Conservation (phyloP, 768 basidiomycete species). For the Chalciporus sphaerocephalus region DNA sequence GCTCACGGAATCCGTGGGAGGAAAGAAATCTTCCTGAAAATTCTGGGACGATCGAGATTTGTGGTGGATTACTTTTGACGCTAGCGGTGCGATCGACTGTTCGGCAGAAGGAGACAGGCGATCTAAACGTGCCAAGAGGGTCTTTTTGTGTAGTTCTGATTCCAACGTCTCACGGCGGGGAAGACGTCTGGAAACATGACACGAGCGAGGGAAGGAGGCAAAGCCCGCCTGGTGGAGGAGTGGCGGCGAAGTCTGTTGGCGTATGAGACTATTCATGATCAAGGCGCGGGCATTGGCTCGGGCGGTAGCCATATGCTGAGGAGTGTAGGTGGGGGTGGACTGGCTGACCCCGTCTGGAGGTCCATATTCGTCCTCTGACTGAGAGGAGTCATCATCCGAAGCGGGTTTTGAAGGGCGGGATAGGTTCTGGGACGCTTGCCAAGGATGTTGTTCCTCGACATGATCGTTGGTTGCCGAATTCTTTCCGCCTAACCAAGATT, state of each 20-base stretch:
- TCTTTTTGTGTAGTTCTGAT: constrained; percentile 46
- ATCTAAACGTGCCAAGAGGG: constrained; percentile 45
- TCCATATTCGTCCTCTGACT: constrained; percentile 35
- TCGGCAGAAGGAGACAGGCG: constrained; percentile 40
- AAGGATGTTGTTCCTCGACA: constrained; percentile 25
- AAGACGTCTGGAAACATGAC: constrained; percentile 38
- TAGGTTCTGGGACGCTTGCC: constrained; percentile 28
- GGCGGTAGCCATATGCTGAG: constrained; percentile 30
- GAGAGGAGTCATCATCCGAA: constrained; percentile 35
- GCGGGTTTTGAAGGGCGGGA: constrained; percentile 21
- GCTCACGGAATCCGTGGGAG: constrained; percentile 11
- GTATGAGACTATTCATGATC: constrained; percentile 45
- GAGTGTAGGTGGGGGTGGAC: constrained; percentile 12
- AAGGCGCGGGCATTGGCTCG: constrained; percentile 39
- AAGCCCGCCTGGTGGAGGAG: constrained; percentile 38
- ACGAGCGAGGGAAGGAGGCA: constrained; percentile 54
- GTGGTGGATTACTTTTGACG: constrained; percentile 29
- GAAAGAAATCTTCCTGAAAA: constrained; percentile 26
- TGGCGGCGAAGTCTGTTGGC: constrained; percentile 42
- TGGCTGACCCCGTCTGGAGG: constrained; percentile 15
- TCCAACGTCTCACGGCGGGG: constrained; percentile 39
- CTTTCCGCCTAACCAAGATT: constrained; percentile 49
- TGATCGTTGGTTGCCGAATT: constrained; percentile 27
- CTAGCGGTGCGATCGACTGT: constrained; percentile 43
- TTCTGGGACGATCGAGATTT: constrained; percentile 33